phyloP scores from a whole-genome alignment of 768 basidiomycete genomes.

The Mycena indigotica region DNA sequence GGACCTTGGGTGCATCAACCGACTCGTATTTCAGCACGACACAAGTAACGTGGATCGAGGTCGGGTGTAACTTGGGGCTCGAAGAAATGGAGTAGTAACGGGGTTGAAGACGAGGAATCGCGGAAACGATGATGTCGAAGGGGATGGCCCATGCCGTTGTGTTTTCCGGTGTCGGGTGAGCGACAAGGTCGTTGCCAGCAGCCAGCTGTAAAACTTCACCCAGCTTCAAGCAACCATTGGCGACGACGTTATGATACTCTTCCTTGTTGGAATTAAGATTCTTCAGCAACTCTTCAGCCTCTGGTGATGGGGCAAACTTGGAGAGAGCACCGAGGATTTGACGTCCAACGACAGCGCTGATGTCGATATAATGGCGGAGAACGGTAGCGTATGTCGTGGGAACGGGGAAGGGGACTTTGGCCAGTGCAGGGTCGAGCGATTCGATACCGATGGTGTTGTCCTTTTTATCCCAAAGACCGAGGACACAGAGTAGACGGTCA shows the following conservation, averaged over 20 bases:
- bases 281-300: constrained; percentile 73
- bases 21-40: constrained; percentile 95
- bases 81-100: constrained; percentile 99
- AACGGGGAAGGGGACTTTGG: constrained; percentile 98
- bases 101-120: constrained; percentile 91
- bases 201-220: constrained; percentile 92
- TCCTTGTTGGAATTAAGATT: constrained; percentile 87
- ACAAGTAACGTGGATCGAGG: constrained; percentile 88
- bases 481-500: constrained; percentile 79
- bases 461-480: constrained; percentile 81
- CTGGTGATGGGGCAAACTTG: constrained; percentile 83
- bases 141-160: constrained; percentile 90
- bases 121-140: constrained; percentile 95
- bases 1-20: constrained; percentile 50
- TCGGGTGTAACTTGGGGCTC: constrained; percentile 89
- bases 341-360: constrained; percentile 91
- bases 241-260: constrained; percentile 74
- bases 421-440: constrained; percentile 95
- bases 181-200: constrained; percentile 72
- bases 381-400: constrained; percentile 94
- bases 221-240: constrained; percentile 84
- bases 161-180: constrained; percentile 63
- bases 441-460: constrained; percentile 88
- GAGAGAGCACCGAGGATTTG: constrained; percentile 87
- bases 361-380: constrained; percentile 95